phyloP scores from a whole-genome alignment of 805 yeast genomes.

The Lipomyces yamadae region DNA sequence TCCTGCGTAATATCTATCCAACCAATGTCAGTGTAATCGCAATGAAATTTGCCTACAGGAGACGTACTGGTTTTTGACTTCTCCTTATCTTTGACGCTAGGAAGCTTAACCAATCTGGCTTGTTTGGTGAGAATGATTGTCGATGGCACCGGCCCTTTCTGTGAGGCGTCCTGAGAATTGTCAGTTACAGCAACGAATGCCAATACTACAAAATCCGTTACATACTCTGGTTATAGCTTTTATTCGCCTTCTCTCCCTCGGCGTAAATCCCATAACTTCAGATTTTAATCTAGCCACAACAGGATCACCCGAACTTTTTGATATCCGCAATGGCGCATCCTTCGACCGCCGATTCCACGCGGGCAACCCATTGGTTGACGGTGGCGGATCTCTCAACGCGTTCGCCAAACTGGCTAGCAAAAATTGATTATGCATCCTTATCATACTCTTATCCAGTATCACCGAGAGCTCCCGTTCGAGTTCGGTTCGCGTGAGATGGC shows the following conservation, averaged over 20 bases:
- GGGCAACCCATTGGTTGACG: slow-evolving; percentile 53
- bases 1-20: slow-evolving; percentile 80
- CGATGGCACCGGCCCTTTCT: slow-evolving; percentile 56
- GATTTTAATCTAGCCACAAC: slow-evolving; percentile 83
- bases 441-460: slow-evolving; percentile 56
- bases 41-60: neutral
- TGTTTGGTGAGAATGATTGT: slow-evolving; percentile 47
- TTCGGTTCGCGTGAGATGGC: slow-evolving; percentile 73
- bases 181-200: slow-evolving; percentile 3
- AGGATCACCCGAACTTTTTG: slow-evolving; percentile 48
- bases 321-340: slow-evolving; percentile 54
- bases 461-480: slow-evolving; percentile 62
- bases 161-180: slow-evolving; percentile 66
- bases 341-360: slow-evolving; percentile 58
- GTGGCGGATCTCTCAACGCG: slow-evolving; percentile 75
- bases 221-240: slow-evolving; percentile 66
- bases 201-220: neutral
- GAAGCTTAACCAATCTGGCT: slow-evolving; percentile 80
- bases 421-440: slow-evolving; percentile 79
- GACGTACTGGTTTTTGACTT: slow-evolving; percentile 38
- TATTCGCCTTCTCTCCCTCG: slow-evolving; percentile 81
- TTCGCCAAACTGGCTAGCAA: slow-evolving; percentile 82
- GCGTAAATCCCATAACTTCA: slow-evolving; percentile 83
- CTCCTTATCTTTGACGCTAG: slow-evolving; percentile 56
- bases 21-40: neutral